phyloP scores from a whole-genome alignment of 306 rosid species.

The Begonia loranthoides region DNA sequence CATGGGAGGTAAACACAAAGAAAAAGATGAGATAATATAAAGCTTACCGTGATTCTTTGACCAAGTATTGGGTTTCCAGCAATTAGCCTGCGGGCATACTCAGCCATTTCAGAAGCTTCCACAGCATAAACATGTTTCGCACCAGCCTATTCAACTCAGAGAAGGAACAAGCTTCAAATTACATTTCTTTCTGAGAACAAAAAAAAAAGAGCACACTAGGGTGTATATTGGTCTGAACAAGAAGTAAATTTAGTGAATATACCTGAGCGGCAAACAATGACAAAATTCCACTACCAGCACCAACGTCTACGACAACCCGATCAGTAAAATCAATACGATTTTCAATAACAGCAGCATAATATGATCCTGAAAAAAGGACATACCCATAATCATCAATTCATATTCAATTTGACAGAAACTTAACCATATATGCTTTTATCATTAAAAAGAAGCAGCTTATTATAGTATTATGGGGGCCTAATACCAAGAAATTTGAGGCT shows the following conservation, averaged over 20 bases:
- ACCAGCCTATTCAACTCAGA: slow-evolving; percentile 54
- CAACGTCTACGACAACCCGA: slow-evolving; percentile 91
- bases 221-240: not conserved
- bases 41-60: slow-evolving; percentile 77
- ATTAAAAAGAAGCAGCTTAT: not conserved
- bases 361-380: slow-evolving; percentile 48
- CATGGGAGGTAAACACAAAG: too few species aligned
- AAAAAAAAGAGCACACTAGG: too few species aligned
- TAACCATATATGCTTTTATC: too few species aligned
- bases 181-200: not conserved
- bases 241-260: slow-evolving; percentile 6
- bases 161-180: not conserved
- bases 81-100: slow-evolving; percentile 72
- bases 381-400: not conserved
- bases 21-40: not conserved
- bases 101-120: slow-evolving; percentile 99
- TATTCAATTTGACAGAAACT: too few species aligned
- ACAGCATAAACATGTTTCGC: slow-evolving; percentile 98
- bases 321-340: slow-evolving; percentile 75
- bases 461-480: not conserved
- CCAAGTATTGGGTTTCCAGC: slow-evolving; percentile 70
- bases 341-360: slow-evolving; percentile 83
- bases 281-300: slow-evolving; percentile 96
- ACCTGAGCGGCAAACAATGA: slow-evolving; percentile 99
- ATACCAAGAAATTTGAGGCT: not conserved